Evolutionary conservation across 2,329 filamentous ascomycete species (phyloP), one percentile per base, ranked within the genome.

Genomic region (Drechslerella stenobrocha): DNA sequence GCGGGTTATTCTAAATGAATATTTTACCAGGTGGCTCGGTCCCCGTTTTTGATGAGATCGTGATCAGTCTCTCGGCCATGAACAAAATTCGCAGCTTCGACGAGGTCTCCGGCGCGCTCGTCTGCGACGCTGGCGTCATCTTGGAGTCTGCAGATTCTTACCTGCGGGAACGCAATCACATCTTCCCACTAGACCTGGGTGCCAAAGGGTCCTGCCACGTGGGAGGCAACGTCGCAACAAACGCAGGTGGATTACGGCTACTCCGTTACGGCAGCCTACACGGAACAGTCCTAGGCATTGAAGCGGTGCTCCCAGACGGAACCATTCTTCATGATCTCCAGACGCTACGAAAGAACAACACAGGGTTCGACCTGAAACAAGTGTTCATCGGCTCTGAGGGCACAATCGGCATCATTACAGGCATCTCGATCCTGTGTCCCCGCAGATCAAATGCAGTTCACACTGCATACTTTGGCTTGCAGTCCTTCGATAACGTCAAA

Each of bases 181-280:
- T 98, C 73, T 98, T 97, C 79, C 93, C 93, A 18, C 82, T 98
- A 45, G 95, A 98, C 75, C 83, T 98, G n/a, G 95, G 92, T 55
- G 93, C 93, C 11, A 98, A 98, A 79, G 93, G 93, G 1, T 96
- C 90, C 4, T 97, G 93, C 77, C 91, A 97, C 67, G 87, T 98
- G 70, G 93, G 95, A 72, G 93, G 93, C 51, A 98, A 97, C 76
- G 87, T 98, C 6, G 87, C 93, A 3, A 96, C 93, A 24, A 98
- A 98, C 74, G 93, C 95, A 15, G 93, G 93, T 66, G 93, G 93
- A 7, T 80, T 98, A 69, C 84, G 93, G 58, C 80, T 98, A 30
- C 81, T 98, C 52, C 84, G 93, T 42, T 98, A 98, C 76, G 93
- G 93, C 52, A 96, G 89, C 76, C 80, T 98, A 70, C 93, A 98